Evolutionary conservation across 2,329 filamentous ascomycete genomes (phyloP).

Genomic region (Hysterium pulicare): DNA sequence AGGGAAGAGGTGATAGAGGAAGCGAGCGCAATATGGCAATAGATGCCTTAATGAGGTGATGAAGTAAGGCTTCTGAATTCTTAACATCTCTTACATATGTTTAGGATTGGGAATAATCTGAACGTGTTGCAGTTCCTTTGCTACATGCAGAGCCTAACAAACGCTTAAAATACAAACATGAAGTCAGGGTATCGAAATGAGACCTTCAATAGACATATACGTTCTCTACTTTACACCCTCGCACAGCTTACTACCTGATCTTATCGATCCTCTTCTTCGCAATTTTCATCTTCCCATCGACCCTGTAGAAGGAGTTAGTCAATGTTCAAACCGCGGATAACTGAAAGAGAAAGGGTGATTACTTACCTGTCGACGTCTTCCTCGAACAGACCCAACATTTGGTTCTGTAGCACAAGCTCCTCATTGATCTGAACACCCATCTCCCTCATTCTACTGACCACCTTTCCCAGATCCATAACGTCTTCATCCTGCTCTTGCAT

Average conservation of each 20-base stretch:
- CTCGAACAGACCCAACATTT: slow-evolving; percentile 65
- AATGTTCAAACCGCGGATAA: slow-evolving; percentile 4
- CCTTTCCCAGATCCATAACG: slow-evolving; percentile 64
- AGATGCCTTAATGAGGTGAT: no score
- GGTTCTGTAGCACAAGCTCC: slow-evolving; percentile 68
- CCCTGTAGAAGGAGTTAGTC: slow-evolving; percentile 32
- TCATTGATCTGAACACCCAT: slow-evolving; percentile 74
- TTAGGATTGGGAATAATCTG: no score
- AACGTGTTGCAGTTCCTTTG: no score
- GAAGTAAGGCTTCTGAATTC: no score
- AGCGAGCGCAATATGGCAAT: no score
- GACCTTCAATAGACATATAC: no score
- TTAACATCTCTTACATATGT: no score
- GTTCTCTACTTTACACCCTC: no score
- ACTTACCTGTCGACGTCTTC: slow-evolving; percentile 58
- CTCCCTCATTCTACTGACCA: slow-evolving; percentile 70
- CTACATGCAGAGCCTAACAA: no score
- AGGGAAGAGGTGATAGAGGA: no score
- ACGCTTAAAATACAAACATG: no score
- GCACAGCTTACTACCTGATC: slow-evolving; percentile 47
- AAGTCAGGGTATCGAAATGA: no score
- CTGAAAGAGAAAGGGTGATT: slow-evolving; percentile 1
- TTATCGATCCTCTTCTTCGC: slow-evolving; percentile 70
- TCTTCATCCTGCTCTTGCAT: slow-evolving; percentile 74
- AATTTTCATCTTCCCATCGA: slow-evolving; percentile 67